A percentile compares a stretch with the other conserved stretches of the same genome.
These are phyloP conservation scores for Wickerhamomyces xylosicus DNA, from an alignment of 805 yeast species.

Conservation along the genomic window DNA sequence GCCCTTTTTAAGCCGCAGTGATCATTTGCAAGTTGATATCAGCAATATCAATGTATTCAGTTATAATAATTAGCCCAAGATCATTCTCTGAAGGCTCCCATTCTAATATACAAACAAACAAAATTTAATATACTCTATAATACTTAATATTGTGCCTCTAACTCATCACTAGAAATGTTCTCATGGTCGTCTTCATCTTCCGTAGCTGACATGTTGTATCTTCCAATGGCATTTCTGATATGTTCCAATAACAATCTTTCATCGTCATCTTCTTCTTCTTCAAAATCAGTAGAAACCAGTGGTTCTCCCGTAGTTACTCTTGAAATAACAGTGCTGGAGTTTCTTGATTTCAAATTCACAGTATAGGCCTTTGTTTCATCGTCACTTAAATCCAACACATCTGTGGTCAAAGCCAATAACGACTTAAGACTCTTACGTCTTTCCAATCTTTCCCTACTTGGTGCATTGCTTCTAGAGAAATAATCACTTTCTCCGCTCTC, in stretches of 20 bases:
- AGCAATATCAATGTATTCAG: too few relatives aligned
- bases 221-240: conserved; percentile 32
- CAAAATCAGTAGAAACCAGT: conserved; percentile 4
- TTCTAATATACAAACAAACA: too few relatives aligned
- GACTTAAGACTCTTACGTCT: conserved; percentile 74
- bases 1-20: too few relatives aligned
- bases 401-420: conserved; percentile 54
- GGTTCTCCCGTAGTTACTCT: conserved; percentile 11
- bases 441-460: conserved; percentile 38
- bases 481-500: conserved; percentile 6
- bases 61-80: too few relatives aligned
- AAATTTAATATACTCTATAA: neutral
- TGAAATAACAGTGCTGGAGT: conserved; percentile 12
- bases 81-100: too few relatives aligned
- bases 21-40: too few relatives aligned
- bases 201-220: conserved; percentile 13
- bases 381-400: conserved; percentile 55
- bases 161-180: conserved; percentile 42
- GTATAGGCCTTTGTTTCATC: conserved; percentile 35
- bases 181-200: conserved; percentile 23
- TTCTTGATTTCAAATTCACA: conserved; percentile 12
- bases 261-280: conserved; percentile 14
- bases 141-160: conserved; percentile 33
- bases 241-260: conserved; percentile 26
- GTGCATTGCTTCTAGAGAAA: conserved; percentile 30